Evolutionary conservation across 2,329 filamentous ascomycete species (phyloP), one percentile per base, ranked within the genome.

Genomic region (Penicillium sp.): DNA sequence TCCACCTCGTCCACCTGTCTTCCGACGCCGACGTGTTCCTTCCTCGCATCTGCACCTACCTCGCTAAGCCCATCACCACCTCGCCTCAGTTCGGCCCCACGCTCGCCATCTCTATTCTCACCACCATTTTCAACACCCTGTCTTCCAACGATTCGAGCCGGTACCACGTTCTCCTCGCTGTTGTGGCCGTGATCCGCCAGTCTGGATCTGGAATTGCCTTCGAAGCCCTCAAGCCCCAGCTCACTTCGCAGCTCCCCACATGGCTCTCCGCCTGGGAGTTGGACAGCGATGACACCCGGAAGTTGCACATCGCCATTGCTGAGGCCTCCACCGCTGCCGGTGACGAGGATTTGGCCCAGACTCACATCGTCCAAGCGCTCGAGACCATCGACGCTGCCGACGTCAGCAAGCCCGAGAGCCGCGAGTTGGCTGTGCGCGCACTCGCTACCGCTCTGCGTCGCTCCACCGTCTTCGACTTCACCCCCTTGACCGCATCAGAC

Each of bases 91-190:
- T 96, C 80, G 91, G 93, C 68, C 83, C 89, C 62, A 89, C 89
- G 50, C 85, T 99, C 65, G 91, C 92, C 64, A 88, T 97, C 68
- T 92, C 91, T 66, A 89, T 94, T 68, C 86, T 99, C 67, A 92
- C 91, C 73, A 97, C 93, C 69, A 87, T 99, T 72, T 99, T 97
- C 88, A 99, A 99, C 84, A 89, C 95, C 65, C 85, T 97, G 67
- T 80, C 87, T 67, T 80, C 87, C 61, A 82, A 87, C 71, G 89
- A 92, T 73, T 88, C 91, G 55, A 85, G 90, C 72, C 88, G 94
- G 61, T 96, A 89, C 78, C 89, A 96, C 73, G 91, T 99, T 59
- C 90, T 99, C 71, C 84, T 94, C 75, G 87, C 92, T 71, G 92
- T 97, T 68, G 80, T 97, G 63, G 88, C 88, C 68, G 90, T 97